Base-by-base conservation (phyloP, 2,329 filamentous ascomycete genomes). In the Cercospora zeina region DNA sequence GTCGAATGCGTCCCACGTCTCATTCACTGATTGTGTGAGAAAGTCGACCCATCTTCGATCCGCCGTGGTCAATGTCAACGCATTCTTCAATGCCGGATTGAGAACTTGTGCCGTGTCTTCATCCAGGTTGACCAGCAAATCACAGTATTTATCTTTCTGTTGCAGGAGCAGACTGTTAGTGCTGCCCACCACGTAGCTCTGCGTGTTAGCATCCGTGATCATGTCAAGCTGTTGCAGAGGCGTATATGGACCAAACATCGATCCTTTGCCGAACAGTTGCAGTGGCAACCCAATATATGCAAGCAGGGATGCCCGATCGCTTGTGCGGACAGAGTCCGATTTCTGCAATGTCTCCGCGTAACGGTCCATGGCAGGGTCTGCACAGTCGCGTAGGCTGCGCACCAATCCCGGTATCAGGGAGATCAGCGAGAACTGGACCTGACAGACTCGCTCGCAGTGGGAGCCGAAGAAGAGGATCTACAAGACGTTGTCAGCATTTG, bases 391-490 rank as follows among this genome's bases (percentile, higher is more conserved):
- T n/a, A 99, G 84, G 71, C 89, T 91, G 71, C 91, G 87, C 72
- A 97, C 87, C 61, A 99, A 85, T 63, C 93, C 92, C 51, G 95
- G 95, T 79, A 99, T 96, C 72, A 99, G 82, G 58, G 93, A 97
- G 69, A 99, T 89, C 50, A 99, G 84, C 47, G 93, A 95, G 79
- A 97, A 99, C 76, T 99, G 95, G 78, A 96, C 93, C 90, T 97
- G 96, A 83, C 95, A 99, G 69, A 99, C 80, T 67, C 90, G 85
- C 77, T 99, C 95, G 77, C 95, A 97, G 70, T 92, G 87, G n/a
- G 93, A 92, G 65, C 95, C 93, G 72, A 97, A 99, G 80, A 99
- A 97, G 58, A 99, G 87, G 89, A 97, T 97, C 93, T 96, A 69
- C 36, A 33, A 16, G 39, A 10, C n/a, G 14, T 14, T 27, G 63